phyloP scores from a whole-genome alignment of 768 basidiomycete species.

The Antrodiella citrinella region DNA sequence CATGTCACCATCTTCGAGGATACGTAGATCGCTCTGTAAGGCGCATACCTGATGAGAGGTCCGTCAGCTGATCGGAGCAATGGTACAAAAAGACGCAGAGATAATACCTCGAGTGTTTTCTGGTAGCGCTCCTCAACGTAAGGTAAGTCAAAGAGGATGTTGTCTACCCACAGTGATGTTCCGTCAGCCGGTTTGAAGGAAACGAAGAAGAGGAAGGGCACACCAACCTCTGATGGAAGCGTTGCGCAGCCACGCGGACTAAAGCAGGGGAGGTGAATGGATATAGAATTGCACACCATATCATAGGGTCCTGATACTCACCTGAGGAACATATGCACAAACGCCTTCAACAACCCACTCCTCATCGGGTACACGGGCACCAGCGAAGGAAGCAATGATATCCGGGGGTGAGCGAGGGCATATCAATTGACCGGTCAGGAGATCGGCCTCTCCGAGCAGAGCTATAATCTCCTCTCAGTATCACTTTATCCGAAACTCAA shows the following conservation, averaged over 20 bases:
- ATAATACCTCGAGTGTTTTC: slow-evolving; percentile 58
- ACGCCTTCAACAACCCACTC: slow-evolving; percentile 74
- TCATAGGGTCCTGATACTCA: no score
- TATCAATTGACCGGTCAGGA: slow-evolving; percentile 71
- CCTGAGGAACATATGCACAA: slow-evolving; percentile 85
- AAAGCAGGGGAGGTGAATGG: slow-evolving; percentile 4
- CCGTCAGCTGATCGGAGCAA: not conserved
- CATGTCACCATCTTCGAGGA: slow-evolving; percentile 82
- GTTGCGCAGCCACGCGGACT: slow-evolving; percentile 62
- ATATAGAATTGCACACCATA: slow-evolving; percentile 1
- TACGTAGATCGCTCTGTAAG: slow-evolving; percentile 64
- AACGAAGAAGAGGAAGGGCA: not conserved
- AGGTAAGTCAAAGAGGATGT: slow-evolving; percentile 77
- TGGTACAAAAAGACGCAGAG: slow-evolving; percentile 12
- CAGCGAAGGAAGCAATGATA: slow-evolving; percentile 53
- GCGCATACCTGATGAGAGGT: slow-evolving; percentile 35
- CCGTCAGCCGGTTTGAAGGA: slow-evolving; percentile 12
- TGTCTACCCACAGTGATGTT: slow-evolving; percentile 29
- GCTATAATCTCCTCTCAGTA: slow-evolving; percentile 28
- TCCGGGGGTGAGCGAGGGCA: slow-evolving; percentile 85
- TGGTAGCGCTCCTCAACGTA: slow-evolving; percentile 67
- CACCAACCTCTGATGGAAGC: slow-evolving; percentile 52
- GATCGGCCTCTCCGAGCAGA: slow-evolving; percentile 82
- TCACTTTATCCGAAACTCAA: not conserved
- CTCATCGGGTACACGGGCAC: slow-evolving; percentile 33